Evolutionary conservation across 2,329 filamentous ascomycete species (phyloP).

Genomic region (Arthrobotrys conoides): DNA sequence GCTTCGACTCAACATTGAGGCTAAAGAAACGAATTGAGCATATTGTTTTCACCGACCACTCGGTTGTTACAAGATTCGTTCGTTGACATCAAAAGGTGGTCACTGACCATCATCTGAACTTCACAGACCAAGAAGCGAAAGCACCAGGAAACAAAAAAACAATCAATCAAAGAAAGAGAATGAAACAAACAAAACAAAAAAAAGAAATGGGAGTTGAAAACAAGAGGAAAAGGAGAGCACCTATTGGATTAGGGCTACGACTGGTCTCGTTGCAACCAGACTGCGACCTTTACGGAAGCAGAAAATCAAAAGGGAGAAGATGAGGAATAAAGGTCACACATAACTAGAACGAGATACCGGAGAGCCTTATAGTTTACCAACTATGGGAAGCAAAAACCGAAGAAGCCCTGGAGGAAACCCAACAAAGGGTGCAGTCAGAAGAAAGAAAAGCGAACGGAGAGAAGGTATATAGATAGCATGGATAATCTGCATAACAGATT

Average conservation of each 20-base stretch:
- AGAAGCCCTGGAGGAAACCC: not conserved
- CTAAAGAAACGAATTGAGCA: not conserved
- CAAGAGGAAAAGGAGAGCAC: too few species aligned
- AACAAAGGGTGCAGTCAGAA: not conserved
- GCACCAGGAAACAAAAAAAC: not conserved
- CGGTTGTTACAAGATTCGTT: not conserved
- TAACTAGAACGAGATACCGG: not conserved
- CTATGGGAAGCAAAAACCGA: not conserved
- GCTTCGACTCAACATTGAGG: constrained; percentile 7
- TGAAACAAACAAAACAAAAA: not conserved
- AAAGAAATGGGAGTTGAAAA: not conserved
- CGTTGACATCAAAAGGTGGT: not conserved
- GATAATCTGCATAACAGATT: too few species aligned
- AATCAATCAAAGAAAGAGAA: constrained; percentile 1
- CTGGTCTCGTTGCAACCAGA: too few species aligned
- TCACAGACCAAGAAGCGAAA: not conserved
- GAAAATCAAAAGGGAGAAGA: not conserved
- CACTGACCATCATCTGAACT: not conserved
- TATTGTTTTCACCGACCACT: not conserved
- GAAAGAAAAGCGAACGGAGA: too few species aligned
- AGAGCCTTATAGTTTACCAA: not conserved
- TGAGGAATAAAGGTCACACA: not conserved
- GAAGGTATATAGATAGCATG: too few species aligned
- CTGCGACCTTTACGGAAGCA: too few species aligned
- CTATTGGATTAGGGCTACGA: too few species aligned